Conservation (phyloP, 768 basidiomycete species). For the Suillus decipiens region DNA sequence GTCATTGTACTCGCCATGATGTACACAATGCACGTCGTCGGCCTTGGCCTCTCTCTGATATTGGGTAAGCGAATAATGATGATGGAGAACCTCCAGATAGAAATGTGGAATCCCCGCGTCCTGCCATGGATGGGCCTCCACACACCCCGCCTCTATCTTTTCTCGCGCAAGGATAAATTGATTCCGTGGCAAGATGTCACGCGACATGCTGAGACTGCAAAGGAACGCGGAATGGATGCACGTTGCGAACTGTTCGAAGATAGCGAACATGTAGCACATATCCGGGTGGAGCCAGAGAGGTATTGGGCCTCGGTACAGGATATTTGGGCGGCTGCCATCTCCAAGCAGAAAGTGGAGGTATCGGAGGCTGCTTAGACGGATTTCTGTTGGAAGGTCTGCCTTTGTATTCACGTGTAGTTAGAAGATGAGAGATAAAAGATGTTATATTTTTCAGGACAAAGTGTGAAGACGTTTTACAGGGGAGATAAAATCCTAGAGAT, state of each 20-base stretch:
- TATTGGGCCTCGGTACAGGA: conserved; percentile 28
- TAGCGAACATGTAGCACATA: conserved; percentile 38
- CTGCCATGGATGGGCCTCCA: conserved; percentile 32
- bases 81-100: conserved; percentile 10
- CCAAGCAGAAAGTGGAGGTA: conserved; percentile 4
- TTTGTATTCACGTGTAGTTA: too few relatives aligned
- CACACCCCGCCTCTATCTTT: conserved; percentile 40
- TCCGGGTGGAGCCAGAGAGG: conserved; percentile 29
- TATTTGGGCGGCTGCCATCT: conserved; percentile 24
- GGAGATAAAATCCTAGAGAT: too few relatives aligned
- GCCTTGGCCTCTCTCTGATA: conserved; percentile 11
- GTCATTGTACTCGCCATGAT: conserved; percentile 17
- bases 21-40: conserved; percentile 17
- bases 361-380: background rate
- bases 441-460: too few relatives aligned
- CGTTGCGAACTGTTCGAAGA: conserved; percentile 33
- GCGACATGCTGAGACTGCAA: conserved; percentile 27
- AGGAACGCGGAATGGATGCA: conserved; percentile 25
- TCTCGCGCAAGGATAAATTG: conserved; percentile 32
- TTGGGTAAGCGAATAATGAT: conserved; percentile 22
- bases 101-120: conserved; percentile 25
- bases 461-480: too few relatives aligned
- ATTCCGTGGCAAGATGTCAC: conserved; percentile 32
- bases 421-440: too few relatives aligned
- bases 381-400: background rate